Base-by-base conservation (phyloP, 208 protist species). In the Leishmania guyanensis region DNA sequence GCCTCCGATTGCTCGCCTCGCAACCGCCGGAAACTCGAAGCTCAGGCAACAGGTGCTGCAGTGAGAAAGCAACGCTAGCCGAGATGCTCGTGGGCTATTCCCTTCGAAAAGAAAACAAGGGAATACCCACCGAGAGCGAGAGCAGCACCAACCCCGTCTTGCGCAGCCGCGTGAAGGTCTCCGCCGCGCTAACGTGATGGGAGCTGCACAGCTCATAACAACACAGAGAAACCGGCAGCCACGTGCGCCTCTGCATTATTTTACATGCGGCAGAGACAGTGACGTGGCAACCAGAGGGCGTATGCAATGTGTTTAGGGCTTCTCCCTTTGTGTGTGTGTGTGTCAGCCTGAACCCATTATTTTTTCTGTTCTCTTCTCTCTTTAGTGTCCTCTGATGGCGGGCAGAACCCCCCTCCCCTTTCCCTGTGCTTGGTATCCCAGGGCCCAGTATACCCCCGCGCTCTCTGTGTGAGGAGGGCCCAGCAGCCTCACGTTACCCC, bases 101-200 rank as follows among this genome's bases (percentile, higher is more conserved):
- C 17, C 66, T 48, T 71, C 39, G 39, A 71, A 65, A 33, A 5
- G 26, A 65, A 12, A 65, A 65, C 1, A 8, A 29, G 29, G 12
- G 5, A n/a, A 64, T 64, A 16, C 26, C 9, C 0, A 10, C 26
- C 58, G 58, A 29, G 58, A 29, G 58, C 5, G 29, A 64, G 62
- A n/a, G 29, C 3, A 29, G n/a, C 29, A 39, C 6, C 29, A 66
- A 56, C 26, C 29, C 29, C 20, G 29, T 14, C 29, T 71, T 71
- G 17, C 36, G 20, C 33, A 14, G 29, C 17, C 48, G 36, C 10
- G 66, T 43, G 36, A 71, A 6, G 8, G 48, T 56, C 36, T 65
- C 48, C 73, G 26, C 73, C 58, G 70, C 79, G 79, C 53, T 83
- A 75, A 74, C 65, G 73, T 78, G 79, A 66, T 66, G 72, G 5